Evolutionary conservation across 78 protist species (phyloP).

Genomic region (Dictyostelium intermedium): DNA sequence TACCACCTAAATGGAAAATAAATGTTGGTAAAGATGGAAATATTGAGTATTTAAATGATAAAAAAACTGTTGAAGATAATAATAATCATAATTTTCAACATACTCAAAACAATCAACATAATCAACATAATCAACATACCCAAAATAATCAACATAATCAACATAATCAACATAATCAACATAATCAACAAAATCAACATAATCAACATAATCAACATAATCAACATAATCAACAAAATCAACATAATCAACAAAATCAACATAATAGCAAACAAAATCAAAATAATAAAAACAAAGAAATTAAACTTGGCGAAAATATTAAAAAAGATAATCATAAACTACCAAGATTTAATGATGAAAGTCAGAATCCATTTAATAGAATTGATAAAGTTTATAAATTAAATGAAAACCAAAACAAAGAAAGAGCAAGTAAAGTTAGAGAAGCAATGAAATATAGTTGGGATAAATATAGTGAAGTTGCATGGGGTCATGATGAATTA

Average conservation of each 20-base stretch:
- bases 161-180: too few relatives aligned
- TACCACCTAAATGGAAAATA: not conserved
- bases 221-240: too few relatives aligned
- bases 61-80: not conserved
- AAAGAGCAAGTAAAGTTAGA: constrained; percentile 8
- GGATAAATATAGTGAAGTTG: constrained; percentile 77
- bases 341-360: not conserved
- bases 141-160: not conserved
- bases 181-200: too few relatives aligned
- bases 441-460: constrained; percentile 82
- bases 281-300: too few relatives aligned
- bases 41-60: not conserved
- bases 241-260: too few relatives aligned
- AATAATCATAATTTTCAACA: too few relatives aligned
- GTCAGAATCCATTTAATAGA: not conserved
- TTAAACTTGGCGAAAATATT: too few relatives aligned
- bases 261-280: too few relatives aligned
- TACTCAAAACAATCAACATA: not conserved
- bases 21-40: not conserved
- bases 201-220: too few relatives aligned
- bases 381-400: constrained; percentile 13
- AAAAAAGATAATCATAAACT: not conserved
- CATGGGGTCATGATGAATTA: constrained; percentile 89
- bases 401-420: not conserved
- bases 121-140: not conserved